phyloP scores from a whole-genome alignment of 1,284 basidiomycete species.

The Tranzscheliella williamsii region DNA sequence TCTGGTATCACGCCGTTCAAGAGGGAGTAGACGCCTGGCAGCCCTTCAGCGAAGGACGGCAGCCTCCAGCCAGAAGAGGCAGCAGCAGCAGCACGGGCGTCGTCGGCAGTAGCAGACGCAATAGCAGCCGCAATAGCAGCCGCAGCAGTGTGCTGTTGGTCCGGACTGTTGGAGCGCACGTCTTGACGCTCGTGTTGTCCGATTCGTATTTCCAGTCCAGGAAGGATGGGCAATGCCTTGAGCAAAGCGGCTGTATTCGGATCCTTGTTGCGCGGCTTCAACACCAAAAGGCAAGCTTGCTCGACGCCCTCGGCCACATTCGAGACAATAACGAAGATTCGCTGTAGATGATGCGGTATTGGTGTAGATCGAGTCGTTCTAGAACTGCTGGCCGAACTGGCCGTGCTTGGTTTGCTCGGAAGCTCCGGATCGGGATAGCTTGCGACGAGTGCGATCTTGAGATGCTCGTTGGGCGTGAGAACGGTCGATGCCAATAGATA shows the following conservation, averaged over 20 bases:
- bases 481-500: slow-evolving; percentile 36
- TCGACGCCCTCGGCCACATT: slow-evolving; percentile 26
- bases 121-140: no score
- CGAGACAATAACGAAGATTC: slow-evolving; percentile 40
- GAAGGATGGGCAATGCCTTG: slow-evolving; percentile 25
- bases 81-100: no score
- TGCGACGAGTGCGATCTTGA: slow-evolving; percentile 37
- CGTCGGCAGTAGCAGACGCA: no score
- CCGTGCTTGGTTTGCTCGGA: background rate
- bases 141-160: slow-evolving; percentile 15
- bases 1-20: slow-evolving; percentile 16
- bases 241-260: slow-evolving; percentile 16
- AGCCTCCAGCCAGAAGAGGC: no score
- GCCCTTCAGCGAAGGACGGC: slow-evolving; percentile 9
- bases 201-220: slow-evolving; percentile 23
- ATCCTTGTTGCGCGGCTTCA: slow-evolving; percentile 27
- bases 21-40: slow-evolving; percentile 23
- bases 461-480: slow-evolving; percentile 33
- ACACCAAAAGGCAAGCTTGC: slow-evolving; percentile 27
- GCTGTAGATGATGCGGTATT: slow-evolving; percentile 12
- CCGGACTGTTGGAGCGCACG: slow-evolving; percentile 1
- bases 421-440: slow-evolving; percentile 2
- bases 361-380: no score
- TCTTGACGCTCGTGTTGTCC: slow-evolving; percentile 2
- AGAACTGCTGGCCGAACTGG: background rate